Conservation (phyloP, 2,329 filamentous ascomycete genomes). For the Fusarium lyarnte region DNA sequence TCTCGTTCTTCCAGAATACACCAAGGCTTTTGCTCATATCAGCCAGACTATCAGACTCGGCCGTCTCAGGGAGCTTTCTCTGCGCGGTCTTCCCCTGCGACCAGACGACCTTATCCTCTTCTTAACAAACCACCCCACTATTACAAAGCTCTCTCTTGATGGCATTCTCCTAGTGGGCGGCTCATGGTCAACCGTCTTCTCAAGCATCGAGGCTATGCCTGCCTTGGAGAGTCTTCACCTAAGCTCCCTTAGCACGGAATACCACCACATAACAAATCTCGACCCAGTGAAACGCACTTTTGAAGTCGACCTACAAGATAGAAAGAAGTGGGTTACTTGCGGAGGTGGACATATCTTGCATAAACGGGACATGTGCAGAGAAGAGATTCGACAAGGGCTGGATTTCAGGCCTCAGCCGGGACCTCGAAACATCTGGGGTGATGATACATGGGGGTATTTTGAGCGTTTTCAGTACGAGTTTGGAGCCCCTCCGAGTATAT, state of each 20-base stretch:
- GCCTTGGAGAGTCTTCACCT: neutral
- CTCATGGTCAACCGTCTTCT: neutral
- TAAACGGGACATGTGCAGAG: neutral
- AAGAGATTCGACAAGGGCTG: neutral
- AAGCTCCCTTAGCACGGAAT: neutral
- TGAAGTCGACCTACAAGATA: neutral
- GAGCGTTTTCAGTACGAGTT: neutral
- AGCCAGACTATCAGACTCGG: neutral
- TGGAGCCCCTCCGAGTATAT: neutral
- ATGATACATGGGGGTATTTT: neutral
- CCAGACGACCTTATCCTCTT: neutral
- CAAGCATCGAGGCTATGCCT: neutral
- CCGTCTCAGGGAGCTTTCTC: neutral
- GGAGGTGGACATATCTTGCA: neutral
- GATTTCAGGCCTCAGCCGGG: neutral
- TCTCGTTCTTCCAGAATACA: neutral
- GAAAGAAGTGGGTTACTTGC: neutral
- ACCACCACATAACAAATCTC: neutral
- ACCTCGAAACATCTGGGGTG: fast-evolving
- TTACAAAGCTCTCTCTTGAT: neutral
- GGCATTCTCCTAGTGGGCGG: neutral
- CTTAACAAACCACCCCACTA: neutral
- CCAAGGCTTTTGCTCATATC: neutral
- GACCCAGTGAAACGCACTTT: neutral
- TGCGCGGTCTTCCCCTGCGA: neutral